Evolutionary conservation across 768 basidiomycete species (phyloP).

Genomic region (Lentinus tigrinus): DNA sequence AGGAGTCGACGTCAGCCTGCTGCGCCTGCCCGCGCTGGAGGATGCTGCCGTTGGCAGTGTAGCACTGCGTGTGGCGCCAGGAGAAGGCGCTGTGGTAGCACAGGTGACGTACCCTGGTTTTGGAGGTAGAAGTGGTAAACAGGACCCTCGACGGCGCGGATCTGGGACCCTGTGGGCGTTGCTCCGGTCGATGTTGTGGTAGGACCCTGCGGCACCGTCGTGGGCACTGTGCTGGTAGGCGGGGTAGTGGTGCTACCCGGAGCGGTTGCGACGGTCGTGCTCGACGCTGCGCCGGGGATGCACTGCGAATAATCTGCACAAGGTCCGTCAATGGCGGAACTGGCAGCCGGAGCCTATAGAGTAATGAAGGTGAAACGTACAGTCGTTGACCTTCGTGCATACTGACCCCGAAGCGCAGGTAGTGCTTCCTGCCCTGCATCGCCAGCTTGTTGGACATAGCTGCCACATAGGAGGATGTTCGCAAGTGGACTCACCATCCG

Average conservation of each 20-base stretch:
- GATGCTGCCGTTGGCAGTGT: background rate
- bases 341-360: background rate
- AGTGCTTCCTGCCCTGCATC: conserved; percentile 23
- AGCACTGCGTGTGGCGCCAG: background rate
- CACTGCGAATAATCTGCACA: conserved; percentile 54
- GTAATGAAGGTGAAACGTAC: conserved; percentile 8
- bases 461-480: background rate
- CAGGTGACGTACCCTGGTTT: conserved; percentile 35
- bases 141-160: conserved; percentile 50
- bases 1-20: background rate
- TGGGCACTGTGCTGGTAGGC: conserved; percentile 26
- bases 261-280: conserved; percentile 8
- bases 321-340: conserved; percentile 4
- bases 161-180: conserved; percentile 42
- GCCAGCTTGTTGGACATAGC: background rate
- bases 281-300: conserved; percentile 35
- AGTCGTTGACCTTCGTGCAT: conserved; percentile 25
- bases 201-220: conserved; percentile 33
- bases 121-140: conserved; percentile 61
- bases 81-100: no score
- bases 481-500: conserved; percentile 24
- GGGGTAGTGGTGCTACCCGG: conserved; percentile 23
- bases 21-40: no score
- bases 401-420: conserved; percentile 22
- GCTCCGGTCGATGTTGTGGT: conserved; percentile 26